Evolutionary conservation across 805 yeast genomes (phyloP).

Genomic region (Candida maris): DNA sequence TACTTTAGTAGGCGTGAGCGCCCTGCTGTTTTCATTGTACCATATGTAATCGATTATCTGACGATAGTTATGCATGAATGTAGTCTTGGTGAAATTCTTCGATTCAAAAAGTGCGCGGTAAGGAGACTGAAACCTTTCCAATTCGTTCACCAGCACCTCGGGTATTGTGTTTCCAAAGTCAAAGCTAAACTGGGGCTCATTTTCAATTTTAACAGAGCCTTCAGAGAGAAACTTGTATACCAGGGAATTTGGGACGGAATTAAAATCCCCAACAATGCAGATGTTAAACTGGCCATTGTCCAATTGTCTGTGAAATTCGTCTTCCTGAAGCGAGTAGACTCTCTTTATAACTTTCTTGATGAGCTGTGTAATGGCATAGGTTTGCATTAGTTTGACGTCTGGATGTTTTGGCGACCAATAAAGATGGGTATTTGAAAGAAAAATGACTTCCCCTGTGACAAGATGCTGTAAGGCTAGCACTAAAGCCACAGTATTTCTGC

Average conservation of each 20-base stretch:
- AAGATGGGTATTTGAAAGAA: conserved; percentile 56
- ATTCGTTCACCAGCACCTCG: conserved; percentile 9
- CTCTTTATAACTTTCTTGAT: conserved; percentile 28
- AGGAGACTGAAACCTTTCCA: conserved; percentile 26
- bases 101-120: conserved; percentile 24
- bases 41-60: conserved; percentile 59
- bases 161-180: conserved; percentile 19
- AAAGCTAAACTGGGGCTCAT: conserved; percentile 18
- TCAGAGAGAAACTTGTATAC: conserved; percentile 43
- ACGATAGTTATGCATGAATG: conserved; percentile 47
- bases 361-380: conserved; percentile 40
- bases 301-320: conserved; percentile 11
- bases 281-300: conserved; percentile 31
- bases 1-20: conserved; percentile 39
- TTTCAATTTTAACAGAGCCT: conserved; percentile 19
- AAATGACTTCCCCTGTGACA: conserved; percentile 36
- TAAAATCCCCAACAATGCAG: conserved; percentile 55
- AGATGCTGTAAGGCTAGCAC: conserved; percentile 47
- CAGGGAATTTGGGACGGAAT: conserved; percentile 47
- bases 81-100: conserved; percentile 32
- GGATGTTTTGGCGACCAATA: conserved; percentile 54
- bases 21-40: conserved; percentile 37
- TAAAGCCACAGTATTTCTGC: conserved; percentile 55
- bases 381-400: conserved; percentile 53
- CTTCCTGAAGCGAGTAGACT: conserved; percentile 10